phyloP scores from a whole-genome alignment of 768 basidiomycete genomes.

The Termitomyces heimii region DNA sequence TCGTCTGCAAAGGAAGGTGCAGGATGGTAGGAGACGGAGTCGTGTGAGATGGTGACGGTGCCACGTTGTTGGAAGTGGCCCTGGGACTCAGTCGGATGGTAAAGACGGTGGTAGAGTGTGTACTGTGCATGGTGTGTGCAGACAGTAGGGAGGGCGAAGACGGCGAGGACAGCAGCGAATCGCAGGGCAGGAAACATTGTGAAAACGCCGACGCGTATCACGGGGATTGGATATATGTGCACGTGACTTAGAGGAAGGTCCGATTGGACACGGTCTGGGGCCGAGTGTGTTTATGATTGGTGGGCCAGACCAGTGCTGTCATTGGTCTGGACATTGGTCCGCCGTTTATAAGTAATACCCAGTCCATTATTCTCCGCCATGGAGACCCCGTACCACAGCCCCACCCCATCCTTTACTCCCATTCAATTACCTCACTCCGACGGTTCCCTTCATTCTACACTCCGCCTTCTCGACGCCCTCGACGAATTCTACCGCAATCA shows the following conservation, averaged over 20 bases:
- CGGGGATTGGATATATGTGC: not conserved
- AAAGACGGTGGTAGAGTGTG: conserved; percentile 45
- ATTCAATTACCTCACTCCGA: conserved; percentile 20
- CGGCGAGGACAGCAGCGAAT: conserved; percentile 5
- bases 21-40: conserved; percentile 30
- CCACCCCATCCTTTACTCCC: conserved; percentile 30
- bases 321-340: conserved; percentile 17
- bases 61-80: conserved; percentile 39
- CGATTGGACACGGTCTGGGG: conserved; percentile 13
- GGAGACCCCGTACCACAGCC: not conserved
- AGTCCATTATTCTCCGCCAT: not conserved
- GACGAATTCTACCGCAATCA: conserved; percentile 65
- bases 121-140: conserved; percentile 14
- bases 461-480: conserved; percentile 57
- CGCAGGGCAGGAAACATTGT: conserved; percentile 3
- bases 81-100: conserved; percentile 36
- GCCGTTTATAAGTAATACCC: conserved; percentile 12
- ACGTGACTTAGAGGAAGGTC: conserved; percentile 7
- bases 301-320: conserved; percentile 1
- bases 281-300: conserved; percentile 1
- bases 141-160: conserved; percentile 7
- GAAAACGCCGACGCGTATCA: not conserved
- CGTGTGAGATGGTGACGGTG: conserved; percentile 26
- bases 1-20: conserved; percentile 40
- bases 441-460: conserved; percentile 38